Evolutionary conservation across 352 stramenopile species (phyloP), one percentile per base, ranked within the genome.

Genomic region (Phytophthora colocasiae): DNA sequence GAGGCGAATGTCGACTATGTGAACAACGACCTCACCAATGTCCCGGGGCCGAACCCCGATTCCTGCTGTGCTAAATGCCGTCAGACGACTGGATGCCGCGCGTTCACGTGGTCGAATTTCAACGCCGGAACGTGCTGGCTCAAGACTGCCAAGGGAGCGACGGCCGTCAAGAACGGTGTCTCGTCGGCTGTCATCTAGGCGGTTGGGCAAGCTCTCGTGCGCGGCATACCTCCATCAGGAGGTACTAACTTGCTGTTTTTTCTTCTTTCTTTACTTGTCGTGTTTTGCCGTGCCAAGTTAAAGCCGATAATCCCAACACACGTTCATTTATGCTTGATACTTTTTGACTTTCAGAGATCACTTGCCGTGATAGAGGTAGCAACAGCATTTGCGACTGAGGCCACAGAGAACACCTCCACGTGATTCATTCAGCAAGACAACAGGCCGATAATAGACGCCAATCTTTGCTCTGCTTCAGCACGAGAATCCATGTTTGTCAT

Each of bases 51-150:
- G 1, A 66, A 69, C 19, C 40, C 66, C 0, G 38, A 22, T 5
- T 59, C 73, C 44, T 83, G 75, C 56, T 83, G 75, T 1, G 2
- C 45, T 32, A 36, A 32, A n/a, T 83, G 75, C 31, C 48, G 49
- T 7, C 19, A 19, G 15, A 58, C 11, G 17, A 22, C 3, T 9
- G 63, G 63, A 1, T 80, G 71, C 46, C 51, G 59, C 29, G 71
- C 66, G 3, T 78, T 78, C 59, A 59, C 68, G 39, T 78, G 71
- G 71, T 62, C 40, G 19, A 66, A 65, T 43, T 34, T 40, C 32
- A 64, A 78, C 22, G 15, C 27, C 22, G 62, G 74, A 52, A 70
- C 68, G 0, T 75, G 63, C 44, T 71, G 63, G 63, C 56, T 71
- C 43, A 71, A 71, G 63, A 66, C 40, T 43, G 29, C 31, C 22